Base-by-base conservation (phyloP, 768 basidiomycete species). In the Agaricus sinodeliciosus region DNA sequence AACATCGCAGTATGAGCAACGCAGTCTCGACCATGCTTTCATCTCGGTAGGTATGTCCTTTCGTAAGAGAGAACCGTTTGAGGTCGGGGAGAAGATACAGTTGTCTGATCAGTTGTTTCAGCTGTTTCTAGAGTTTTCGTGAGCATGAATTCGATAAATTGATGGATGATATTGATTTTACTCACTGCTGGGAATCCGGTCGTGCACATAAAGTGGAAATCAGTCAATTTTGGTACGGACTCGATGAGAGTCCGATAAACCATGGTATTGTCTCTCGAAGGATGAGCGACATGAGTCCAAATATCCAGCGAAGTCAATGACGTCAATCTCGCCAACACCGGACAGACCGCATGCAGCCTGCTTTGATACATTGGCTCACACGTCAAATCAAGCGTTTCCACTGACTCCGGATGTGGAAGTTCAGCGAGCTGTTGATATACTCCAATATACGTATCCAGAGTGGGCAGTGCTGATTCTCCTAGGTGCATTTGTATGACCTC, bases 131-230 rank as follows among this genome's bases (percentile, higher is more conserved):
- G 40, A 6, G 15, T n/a, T 58, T 41, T 26, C 13, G 19, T 49
- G 18, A 22, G 49, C 25, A 44, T 5, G 6, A 36, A 16, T 13
- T 13, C 0, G 8, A 50, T 16, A 15, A 40, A 47, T 11, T 6
- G 12, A 6, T 16, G 37, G 43, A 34, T n/a, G 46, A 48, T 45
- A 43, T 43, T 28, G n/a, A 25, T 49, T 43, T 3, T 8, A 67
- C 71, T 42, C 51, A 73, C 74, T 48, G 62, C 62, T 8, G 71
- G 69, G 59, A 77, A 75, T 9, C 69, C 59, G 1, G 74, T 77
- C 4, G 76, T 78, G 56, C 75, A 77, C 76, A 77, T 77, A 46
- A 75, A 75, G 60, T 77, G 76, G 26, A 78, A 65, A 55, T 77
- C 76, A 18, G 71, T 73, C 35, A 78, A 61, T 28, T 65, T 67